Evolutionary conservation across 768 basidiomycete genomes (phyloP).

Genomic region (Russula sp.): DNA sequence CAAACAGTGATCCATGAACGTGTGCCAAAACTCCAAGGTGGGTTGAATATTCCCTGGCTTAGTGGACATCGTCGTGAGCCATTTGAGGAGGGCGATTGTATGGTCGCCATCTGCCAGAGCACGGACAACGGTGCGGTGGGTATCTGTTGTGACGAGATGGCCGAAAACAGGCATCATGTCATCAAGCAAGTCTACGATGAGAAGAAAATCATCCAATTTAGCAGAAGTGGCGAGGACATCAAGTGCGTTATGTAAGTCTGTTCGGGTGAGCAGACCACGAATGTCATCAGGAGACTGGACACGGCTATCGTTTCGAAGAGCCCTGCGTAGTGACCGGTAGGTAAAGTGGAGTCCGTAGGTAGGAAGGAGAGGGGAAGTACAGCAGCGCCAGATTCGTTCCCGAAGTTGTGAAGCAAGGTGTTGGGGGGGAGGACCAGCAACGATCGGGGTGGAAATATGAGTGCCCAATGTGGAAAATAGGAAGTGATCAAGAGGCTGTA

Average conservation of each 20-base stretch:
- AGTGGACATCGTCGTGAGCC: constrained; percentile 49
- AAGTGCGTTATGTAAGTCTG: constrained; percentile 38
- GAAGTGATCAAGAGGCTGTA: not conserved
- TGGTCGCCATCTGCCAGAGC: constrained; percentile 44
- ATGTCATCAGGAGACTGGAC: not conserved
- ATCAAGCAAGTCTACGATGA: constrained; percentile 47
- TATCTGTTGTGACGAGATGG: constrained; percentile 38
- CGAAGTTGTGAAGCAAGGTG: constrained; percentile 16
- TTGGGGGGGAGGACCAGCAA: constrained; percentile 44
- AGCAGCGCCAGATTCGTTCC: constrained; percentile 18
- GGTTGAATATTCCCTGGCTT: constrained; percentile 44
- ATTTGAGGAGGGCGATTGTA: constrained; percentile 39
- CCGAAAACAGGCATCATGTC: constrained; percentile 46
- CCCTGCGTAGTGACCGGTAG: constrained; percentile 17
- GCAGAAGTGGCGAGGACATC: constrained; percentile 47
- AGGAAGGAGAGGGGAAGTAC: not conserved
- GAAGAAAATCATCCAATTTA: constrained; percentile 45
- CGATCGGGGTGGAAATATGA: constrained; percentile 26
- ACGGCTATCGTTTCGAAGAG: constrained; percentile 5
- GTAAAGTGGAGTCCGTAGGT: constrained; percentile 9
- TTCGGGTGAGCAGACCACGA: constrained; percentile 24
- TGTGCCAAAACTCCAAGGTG: constrained; percentile 48
- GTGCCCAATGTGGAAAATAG: constrained; percentile 1
- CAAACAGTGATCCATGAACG: constrained; percentile 41
- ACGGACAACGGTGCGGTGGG: constrained; percentile 46